Base-by-base conservation (phyloP, 768 basidiomycete species). In the Naganishia friedmannii region DNA sequence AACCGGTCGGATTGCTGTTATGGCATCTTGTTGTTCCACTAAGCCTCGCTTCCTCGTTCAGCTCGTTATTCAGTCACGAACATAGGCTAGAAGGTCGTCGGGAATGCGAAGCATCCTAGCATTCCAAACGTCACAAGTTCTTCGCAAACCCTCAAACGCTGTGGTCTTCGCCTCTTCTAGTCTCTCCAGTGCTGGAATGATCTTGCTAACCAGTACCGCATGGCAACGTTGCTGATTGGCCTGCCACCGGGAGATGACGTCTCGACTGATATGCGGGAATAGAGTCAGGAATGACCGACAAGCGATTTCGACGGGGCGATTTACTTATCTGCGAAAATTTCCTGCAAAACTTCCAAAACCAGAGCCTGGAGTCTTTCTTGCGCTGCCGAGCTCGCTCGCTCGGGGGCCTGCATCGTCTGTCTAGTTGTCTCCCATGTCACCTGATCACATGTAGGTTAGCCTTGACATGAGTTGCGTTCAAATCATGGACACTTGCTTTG, bases 281-380 rank as follows among this genome's bases (percentile, higher is more conserved):
- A 21, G 29, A 29, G 42, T 42, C 7, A 42, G 42, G 39, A 29
- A 9, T 37, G 3, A 28, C 6, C 19, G 3, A 7, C 32, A 31
- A 58, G 8, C 39, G 23, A 12, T 28, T 3, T 63, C 10, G 10
- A 37, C 26, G 26, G 6, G 26, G 26, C 2, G 23, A 63, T 42
- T 26, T 29, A 63, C 60, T 23, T 45, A 26, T 63, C 60, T 10
- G 60, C 26, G 19, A 63, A 63, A 15, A 29, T 9, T 1, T 63
- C 42, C 10, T 45, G 39, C 26, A 63, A 63, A 29, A 63, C 39
- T 26, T 31, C 39, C 23, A 45, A 19, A 17, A 63, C 42, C 23
- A 63, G 23, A 26, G 60, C 60, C 26, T 63, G 39, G 39, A 63
- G 60, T 26, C 60, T 39, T 45, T 63, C 60, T 28, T 63, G 60